Base-by-base conservation (phyloP, 23 red algal genomes). In the Porphyridium purpureum region DNA sequence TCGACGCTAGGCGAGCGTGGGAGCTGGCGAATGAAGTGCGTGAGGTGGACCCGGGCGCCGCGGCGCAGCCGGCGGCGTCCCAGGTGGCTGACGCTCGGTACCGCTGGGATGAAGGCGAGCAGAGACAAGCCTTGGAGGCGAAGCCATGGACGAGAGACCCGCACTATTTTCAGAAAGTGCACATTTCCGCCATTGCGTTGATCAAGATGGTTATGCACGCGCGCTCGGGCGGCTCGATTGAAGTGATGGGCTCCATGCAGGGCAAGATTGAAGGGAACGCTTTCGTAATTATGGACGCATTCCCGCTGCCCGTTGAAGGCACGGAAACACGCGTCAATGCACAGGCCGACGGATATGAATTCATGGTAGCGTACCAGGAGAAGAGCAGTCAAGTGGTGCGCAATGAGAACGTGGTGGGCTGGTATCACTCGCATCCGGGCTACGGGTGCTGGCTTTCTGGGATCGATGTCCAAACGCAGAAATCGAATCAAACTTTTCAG, bases 401-500 rank as follows among this genome's bases (percentile, higher is more conserved):
- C 27, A 49, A 64, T 1, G 77, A 84, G 40, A 62, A 81, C 32
- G 53, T 82, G 0, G 60, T 98, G 27, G 90, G 90, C 8, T 98
- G 90, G 90, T 98, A 98, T 52, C 90, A 85, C 47, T 80, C 79
- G 0, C 90, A 98, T 70, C 90, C 77, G 27, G 90, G 81, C 0
- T 98, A 98, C 27, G 90, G 90, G 4, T 98, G 90, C 60, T 98
- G 90, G 90, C 70, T 98, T n/a, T 75, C 66, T 15, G 78, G 90
- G 11, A 85, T 84, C 33, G 90, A 98, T 23, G 78, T 85, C 0
- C 32, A 67, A 8, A 98, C 78, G 4, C 90, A 98, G 58, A 63
- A 27, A 15, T 50, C 24, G 3, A 57, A 81, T 55, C 90, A 98
- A 29, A 49, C 63, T 31, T 74, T 49, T 55, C 61, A 75, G 32